Evolutionary conservation across 768 basidiomycete species (phyloP).

Genomic region (Hericium alpestre): DNA sequence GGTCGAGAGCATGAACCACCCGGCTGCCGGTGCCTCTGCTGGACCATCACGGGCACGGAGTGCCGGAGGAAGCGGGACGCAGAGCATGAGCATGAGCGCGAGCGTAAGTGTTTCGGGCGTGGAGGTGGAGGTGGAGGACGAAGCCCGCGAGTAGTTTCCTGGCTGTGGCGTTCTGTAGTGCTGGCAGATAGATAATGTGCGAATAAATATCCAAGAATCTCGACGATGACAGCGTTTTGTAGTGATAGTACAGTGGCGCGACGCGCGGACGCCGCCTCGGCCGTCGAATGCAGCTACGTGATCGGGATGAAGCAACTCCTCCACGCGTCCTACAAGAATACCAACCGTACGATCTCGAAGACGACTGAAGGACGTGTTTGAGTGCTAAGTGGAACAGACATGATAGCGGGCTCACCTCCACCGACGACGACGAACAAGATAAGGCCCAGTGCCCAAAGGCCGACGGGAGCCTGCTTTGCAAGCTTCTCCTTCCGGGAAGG

Average conservation of each 20-base stretch:
- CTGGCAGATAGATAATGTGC: not conserved
- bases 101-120: conserved; percentile 39
- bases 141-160: not conserved
- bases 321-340: conserved; percentile 45
- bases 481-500: conserved; percentile 62
- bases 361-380: conserved; percentile 36
- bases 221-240: too few relatives aligned
- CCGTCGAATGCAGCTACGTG: not conserved
- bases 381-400: not conserved
- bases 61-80: conserved; percentile 21
- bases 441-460: conserved; percentile 62
- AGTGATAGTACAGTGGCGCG: too few relatives aligned
- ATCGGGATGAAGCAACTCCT: not conserved
- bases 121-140: conserved; percentile 29
- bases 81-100: conserved; percentile 54
- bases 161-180: not conserved
- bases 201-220: not conserved
- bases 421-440: conserved; percentile 71
- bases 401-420: conserved; percentile 45
- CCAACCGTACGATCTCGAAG: conserved; percentile 57
- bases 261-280: too few relatives aligned
- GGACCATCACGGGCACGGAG: conserved; percentile 11
- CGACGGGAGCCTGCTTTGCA: conserved; percentile 65
- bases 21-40: conserved; percentile 7
- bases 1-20: conserved; percentile 33